Base-by-base conservation (phyloP, 345 rosid species). In the Firmiana major region DNA sequence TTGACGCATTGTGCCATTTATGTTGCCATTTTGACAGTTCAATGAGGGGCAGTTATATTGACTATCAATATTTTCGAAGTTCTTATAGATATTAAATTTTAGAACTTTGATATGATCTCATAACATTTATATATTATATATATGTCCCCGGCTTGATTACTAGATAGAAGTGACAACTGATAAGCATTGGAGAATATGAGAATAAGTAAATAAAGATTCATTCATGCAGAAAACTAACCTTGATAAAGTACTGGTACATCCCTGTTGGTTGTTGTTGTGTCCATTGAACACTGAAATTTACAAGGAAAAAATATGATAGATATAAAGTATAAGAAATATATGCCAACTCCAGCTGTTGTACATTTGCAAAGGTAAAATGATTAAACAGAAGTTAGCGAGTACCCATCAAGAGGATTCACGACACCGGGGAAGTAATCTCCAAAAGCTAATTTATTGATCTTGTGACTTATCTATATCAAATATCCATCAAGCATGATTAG, bases 401-500 rank as follows among this genome's bases (percentile, higher is more conserved):
- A 93, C 98, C 89, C 85, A 75, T 96, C 98, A 80, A 96, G 99
- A 88, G 98, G 99, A 84, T 96, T 93, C 63, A 96, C 91, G 19
- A 87, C 93, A 22, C 98, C 98, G 24, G 99, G 99, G 77, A 90
- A 93, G 80, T 83, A 86, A 78, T 91, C 98, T 79, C 98, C 99
- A 78, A 85, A 96, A 74, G 93, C 75, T 64, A 96, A 88, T 81
- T 86, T 85, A 80, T 92, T 96, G 82, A 93, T 93, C 81, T 79
- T 87, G 85, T 93, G 98, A 87, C 95, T 96, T 85, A 93, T 83
- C 99, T 92, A 93, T 74, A 80, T 59, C 64, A 72, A 63, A 71
- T 42, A n/a, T 59, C 1, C 43, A 75, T 76, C 63, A 31, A 79
- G 45, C 59, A 40, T 51, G 55, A 71, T 74, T 9, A 53, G 34